Evolutionary conservation across 345 rosid species (phyloP).

Genomic region (Syzygium jambos): DNA sequence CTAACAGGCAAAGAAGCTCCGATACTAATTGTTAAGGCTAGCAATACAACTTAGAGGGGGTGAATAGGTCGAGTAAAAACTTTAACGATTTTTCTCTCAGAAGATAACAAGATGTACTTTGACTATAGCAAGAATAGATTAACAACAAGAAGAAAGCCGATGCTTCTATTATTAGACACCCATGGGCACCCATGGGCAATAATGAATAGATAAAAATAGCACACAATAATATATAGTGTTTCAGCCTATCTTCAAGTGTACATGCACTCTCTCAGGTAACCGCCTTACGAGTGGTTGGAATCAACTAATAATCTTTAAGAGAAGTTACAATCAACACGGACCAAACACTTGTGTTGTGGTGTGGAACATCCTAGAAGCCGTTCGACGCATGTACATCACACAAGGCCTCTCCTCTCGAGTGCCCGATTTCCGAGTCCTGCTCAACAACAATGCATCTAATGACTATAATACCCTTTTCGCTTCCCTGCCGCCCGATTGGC

Average conservation of each 20-base stretch:
- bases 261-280: too few species aligned
- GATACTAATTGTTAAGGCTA: background rate
- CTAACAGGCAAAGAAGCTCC: background rate
- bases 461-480: slow-evolving; percentile 38
- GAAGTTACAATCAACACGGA: slow-evolving; percentile 5
- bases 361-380: slow-evolving; percentile 29
- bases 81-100: too few species aligned
- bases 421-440: slow-evolving; percentile 18
- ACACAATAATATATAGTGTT: background rate
- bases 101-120: too few species aligned
- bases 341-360: slow-evolving; percentile 42
- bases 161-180: background rate
- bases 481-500: slow-evolving; percentile 2
- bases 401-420: background rate
- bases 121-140: background rate
- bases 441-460: slow-evolving; percentile 24
- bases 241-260: background rate
- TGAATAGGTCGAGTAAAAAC: background rate
- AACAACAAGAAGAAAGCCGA: background rate
- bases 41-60: background rate
- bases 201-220: background rate
- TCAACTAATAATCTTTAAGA: too few species aligned
- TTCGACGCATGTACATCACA: slow-evolving; percentile 8
- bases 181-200: too few species aligned
- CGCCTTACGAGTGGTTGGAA: too few species aligned